phyloP scores from a whole-genome alignment of 225 moss, liverwort and hornwort genomes.

The Thuidium tamariscinum region DNA sequence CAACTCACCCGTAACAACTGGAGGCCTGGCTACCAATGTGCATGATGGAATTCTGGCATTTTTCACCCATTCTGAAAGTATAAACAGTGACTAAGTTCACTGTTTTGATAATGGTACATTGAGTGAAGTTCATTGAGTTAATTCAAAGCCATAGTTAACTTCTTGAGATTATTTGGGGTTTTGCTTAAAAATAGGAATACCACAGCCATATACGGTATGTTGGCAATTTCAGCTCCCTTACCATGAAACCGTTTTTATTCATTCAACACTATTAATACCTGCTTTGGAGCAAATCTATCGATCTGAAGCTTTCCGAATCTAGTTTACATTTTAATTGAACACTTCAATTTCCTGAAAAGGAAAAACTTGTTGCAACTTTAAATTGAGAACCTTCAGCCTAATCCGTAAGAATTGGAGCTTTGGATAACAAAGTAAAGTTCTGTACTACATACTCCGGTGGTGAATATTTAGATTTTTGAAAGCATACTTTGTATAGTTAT shows the following conservation, averaged over 20 bases:
- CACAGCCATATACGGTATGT: not conserved
- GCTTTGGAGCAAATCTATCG: not conserved
- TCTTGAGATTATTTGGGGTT: not conserved
- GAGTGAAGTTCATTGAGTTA: not conserved
- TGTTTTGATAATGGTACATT: not conserved
- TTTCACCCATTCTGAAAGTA: not conserved
- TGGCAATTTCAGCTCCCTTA: not conserved
- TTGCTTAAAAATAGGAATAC: not conserved
- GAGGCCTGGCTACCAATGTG: not conserved
- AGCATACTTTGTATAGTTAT: not conserved
- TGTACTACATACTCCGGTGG: not conserved
- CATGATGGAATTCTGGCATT: not conserved
- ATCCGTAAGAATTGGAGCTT: not conserved
- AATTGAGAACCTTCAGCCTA: not conserved
- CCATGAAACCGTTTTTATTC: too few species aligned
- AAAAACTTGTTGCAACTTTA: not conserved
- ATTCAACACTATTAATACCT: not conserved
- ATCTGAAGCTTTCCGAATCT: not conserved
- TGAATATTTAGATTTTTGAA: not conserved
- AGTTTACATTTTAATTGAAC: not conserved
- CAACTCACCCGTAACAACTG: not conserved
- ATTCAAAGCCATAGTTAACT: not conserved
- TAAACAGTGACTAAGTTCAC: too few species aligned
- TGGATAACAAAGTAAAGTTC: not conserved
- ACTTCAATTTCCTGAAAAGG: not conserved